Conservation (phyloP, 2,329 filamentous ascomycete species). For the Paraphoma sp. region DNA sequence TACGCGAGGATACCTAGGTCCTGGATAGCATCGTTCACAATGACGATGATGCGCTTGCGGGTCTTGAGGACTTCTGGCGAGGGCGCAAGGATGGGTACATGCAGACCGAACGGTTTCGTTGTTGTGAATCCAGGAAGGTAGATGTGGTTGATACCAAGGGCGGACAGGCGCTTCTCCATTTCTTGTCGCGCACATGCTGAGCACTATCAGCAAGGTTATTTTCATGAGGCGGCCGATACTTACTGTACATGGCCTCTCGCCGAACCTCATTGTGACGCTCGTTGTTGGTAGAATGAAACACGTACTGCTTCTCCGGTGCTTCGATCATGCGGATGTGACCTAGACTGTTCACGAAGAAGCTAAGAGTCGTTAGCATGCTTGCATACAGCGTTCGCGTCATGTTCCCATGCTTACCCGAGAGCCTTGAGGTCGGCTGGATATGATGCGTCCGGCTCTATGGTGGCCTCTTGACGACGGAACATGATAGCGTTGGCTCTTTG, state of each 20-base stretch:
- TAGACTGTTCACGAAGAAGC: slow-evolving; percentile 78
- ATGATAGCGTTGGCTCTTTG: slow-evolving; percentile 54
- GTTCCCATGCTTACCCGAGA: slow-evolving; percentile 68
- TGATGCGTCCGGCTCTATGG: slow-evolving; percentile 69
- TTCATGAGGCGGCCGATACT: slow-evolving; percentile 20
- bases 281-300: slow-evolving; percentile 76
- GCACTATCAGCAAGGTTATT: slow-evolving; percentile 10
- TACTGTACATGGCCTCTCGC: slow-evolving; percentile 73
- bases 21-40: slow-evolving; percentile 80
- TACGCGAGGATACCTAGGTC: slow-evolving; percentile 79
- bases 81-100: slow-evolving; percentile 73
- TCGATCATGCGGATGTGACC: slow-evolving; percentile 77
- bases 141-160: slow-evolving; percentile 65
- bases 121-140: slow-evolving; percentile 65
- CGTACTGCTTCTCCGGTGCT: slow-evolving; percentile 73
- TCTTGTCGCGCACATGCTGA: slow-evolving; percentile 68
- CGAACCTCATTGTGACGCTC: slow-evolving; percentile 79
- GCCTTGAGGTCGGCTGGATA: slow-evolving; percentile 71
- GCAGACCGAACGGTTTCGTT: slow-evolving; percentile 53
- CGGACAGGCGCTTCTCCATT: slow-evolving; percentile 67
- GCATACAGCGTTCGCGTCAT: no score
- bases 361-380: slow-evolving; percentile 40
- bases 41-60: slow-evolving; percentile 70
- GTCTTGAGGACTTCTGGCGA: slow-evolving; percentile 56
- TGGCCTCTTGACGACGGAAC: slow-evolving; percentile 75